These are phyloP conservation scores for Nothophaeocryptopus gaeumannii DNA, from an alignment of 2,329 filamentous ascomycete genomes.

Conservation along the genomic window DNA sequence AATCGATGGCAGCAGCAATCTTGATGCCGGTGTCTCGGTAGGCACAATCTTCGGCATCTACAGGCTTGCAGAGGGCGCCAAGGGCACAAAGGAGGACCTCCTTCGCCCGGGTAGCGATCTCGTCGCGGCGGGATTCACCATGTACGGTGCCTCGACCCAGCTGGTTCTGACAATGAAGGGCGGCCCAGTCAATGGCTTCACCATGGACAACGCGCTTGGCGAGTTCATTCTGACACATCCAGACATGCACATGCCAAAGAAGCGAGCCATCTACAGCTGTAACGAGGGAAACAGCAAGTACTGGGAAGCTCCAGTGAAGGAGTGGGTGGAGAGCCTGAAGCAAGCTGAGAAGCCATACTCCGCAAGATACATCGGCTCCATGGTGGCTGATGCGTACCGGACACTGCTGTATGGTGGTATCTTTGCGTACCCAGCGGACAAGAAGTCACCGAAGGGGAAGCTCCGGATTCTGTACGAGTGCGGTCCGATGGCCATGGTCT, in stretches of 20 bases:
- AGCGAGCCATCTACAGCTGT: slow-evolving; percentile 88
- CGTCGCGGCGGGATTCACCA: slow-evolving; percentile 95
- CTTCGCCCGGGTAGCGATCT: slow-evolving; percentile 87
- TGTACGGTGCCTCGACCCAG: slow-evolving; percentile 97
- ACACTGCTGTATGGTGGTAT: slow-evolving; percentile 94
- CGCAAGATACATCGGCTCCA: slow-evolving; percentile 90
- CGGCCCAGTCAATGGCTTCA: slow-evolving; percentile 93
- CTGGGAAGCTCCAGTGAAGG: slow-evolving; percentile 84
- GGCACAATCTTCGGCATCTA: slow-evolving; percentile 96
- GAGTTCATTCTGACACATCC: slow-evolving; percentile 99
- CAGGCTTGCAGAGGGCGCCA: slow-evolving; percentile 75
- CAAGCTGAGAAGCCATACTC: slow-evolving; percentile 78
- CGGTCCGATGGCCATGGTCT: slow-evolving; percentile 97
- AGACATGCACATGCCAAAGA: slow-evolving; percentile 80
- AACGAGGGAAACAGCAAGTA: slow-evolving; percentile 98
- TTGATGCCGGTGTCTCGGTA: slow-evolving; percentile 95
- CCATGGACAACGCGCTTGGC: slow-evolving; percentile 90
- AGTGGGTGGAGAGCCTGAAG: slow-evolving; percentile 89
- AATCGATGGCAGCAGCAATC: slow-evolving; percentile 95
- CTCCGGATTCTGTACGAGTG: slow-evolving; percentile 97
- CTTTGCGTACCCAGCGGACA: slow-evolving; percentile 96
- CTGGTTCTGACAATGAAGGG: slow-evolving; percentile 96
- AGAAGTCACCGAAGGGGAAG: slow-evolving; percentile 98
- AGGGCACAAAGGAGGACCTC: slow-evolving; percentile 77
- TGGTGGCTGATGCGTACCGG: slow-evolving; percentile 97